Evolutionary conservation across 2,329 filamentous ascomycete species (phyloP).

Genomic region (Nannizzia gypsea): DNA sequence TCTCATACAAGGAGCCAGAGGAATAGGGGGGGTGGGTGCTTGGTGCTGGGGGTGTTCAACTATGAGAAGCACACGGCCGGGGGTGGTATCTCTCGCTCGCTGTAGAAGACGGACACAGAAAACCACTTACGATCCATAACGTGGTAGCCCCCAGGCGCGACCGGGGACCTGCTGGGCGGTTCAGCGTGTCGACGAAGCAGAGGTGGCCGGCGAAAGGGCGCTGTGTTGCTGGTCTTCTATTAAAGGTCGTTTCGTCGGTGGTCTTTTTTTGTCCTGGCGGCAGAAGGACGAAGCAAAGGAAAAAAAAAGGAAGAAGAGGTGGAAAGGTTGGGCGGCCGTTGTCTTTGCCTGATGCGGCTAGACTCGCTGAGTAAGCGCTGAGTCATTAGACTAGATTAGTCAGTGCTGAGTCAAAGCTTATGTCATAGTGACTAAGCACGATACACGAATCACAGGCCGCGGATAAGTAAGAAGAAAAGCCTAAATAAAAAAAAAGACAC

Average conservation of each 20-base stretch:
- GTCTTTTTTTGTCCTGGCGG: background rate
- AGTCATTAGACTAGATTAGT: background rate
- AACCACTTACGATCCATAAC: slow-evolving; percentile 49
- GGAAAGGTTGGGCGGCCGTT: background rate
- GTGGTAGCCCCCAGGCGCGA: slow-evolving; percentile 34
- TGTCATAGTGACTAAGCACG: background rate
- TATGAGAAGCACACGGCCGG: background rate
- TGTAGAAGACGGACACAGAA: slow-evolving; percentile 19
- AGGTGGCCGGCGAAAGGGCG: slow-evolving; percentile 17
- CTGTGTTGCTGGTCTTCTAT: slow-evolving; percentile 5
- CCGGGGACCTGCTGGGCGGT: background rate
- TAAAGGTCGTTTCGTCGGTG: background rate
- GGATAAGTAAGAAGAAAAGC: background rate
- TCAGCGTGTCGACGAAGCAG: slow-evolving; percentile 18
- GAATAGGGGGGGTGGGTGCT: background rate
- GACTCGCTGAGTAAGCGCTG: background rate
- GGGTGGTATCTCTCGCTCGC: background rate
- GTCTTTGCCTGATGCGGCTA: background rate
- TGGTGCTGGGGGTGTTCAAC: background rate
- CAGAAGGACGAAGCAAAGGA: slow-evolving; percentile 10
- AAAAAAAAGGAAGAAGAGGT: slow-evolving; percentile 7
- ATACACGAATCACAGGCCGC: background rate
- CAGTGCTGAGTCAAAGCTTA: background rate
- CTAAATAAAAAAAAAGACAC: background rate
- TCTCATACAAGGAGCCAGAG: background rate